Evolutionary conservation across 768 basidiomycete species (phyloP).

Genomic region (Boletus vermiculosoides): DNA sequence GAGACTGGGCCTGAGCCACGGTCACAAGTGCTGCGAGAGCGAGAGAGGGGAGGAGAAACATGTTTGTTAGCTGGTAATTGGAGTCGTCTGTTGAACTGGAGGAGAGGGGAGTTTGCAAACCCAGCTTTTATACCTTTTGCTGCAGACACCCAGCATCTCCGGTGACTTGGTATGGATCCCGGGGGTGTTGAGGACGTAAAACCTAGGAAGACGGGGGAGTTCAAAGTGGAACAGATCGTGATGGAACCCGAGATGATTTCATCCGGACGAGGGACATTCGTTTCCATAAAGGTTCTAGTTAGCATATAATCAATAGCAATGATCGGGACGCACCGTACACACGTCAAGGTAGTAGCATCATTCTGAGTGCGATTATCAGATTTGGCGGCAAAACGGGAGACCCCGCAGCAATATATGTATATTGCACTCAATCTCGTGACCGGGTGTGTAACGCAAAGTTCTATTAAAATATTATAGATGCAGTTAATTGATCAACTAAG

Average conservation of each 20-base stretch:
- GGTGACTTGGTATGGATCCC: neutral
- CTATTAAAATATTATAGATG: too few relatives aligned
- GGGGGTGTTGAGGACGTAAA: neutral
- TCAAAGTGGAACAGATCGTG: neutral
- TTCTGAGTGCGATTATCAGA: neutral
- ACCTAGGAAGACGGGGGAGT: neutral
- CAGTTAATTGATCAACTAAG: too few relatives aligned
- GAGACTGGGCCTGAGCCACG: constrained; percentile 27
- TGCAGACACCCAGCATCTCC: neutral
- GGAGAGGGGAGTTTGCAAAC: neutral
- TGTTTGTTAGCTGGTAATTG: constrained; percentile 8
- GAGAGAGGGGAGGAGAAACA: constrained; percentile 22
- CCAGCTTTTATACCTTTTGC: constrained; percentile 16
- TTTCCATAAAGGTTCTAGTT: neutral
- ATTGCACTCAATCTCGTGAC: too few relatives aligned
- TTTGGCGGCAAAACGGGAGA: neutral
- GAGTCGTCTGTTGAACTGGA: constrained; percentile 1
- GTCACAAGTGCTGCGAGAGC: constrained; percentile 20
- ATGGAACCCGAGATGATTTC: neutral
- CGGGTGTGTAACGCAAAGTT: neutral
- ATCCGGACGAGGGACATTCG: neutral
- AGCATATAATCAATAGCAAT: neutral
- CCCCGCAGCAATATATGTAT: too few relatives aligned
- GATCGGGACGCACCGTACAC: neutral
- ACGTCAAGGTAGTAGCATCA: neutral